phyloP scores from a whole-genome alignment of 768 basidiomycete genomes.

The Psilocybe subaeruginosa region DNA sequence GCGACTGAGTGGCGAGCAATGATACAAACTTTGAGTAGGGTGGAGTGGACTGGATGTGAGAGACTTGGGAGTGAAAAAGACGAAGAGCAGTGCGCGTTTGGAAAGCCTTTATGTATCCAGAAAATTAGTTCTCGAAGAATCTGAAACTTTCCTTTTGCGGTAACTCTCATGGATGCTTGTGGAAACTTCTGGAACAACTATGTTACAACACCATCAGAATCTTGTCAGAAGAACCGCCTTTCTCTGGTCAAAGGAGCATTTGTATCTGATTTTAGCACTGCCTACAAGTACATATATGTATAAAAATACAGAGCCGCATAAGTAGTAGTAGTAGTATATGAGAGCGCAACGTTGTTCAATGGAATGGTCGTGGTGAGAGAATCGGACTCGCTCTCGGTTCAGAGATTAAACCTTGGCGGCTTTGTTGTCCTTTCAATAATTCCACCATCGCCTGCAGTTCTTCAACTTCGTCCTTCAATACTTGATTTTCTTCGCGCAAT shows the following conservation, averaged over 20 bases:
- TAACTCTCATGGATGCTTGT: slow-evolving; percentile 27
- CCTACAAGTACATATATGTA: not conserved
- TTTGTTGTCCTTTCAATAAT: slow-evolving; percentile 58
- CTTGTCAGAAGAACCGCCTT: not conserved
- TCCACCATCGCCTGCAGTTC: slow-evolving; percentile 77
- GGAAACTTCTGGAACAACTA: slow-evolving; percentile 47
- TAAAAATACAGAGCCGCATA: not conserved
- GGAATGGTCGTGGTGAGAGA: slow-evolving; percentile 18
- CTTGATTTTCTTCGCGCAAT: slow-evolving; percentile 59
- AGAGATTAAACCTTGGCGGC: slow-evolving; percentile 42
- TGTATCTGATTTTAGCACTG: not conserved
- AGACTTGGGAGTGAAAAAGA: slow-evolving; percentile 26
- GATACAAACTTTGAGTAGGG: slow-evolving; percentile 23
- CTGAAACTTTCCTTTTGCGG: slow-evolving; percentile 49
- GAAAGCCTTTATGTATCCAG: slow-evolving; percentile 37
- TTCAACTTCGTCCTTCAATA: slow-evolving; percentile 47
- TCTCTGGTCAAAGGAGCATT: not conserved
- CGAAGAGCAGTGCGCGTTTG: slow-evolving; percentile 25
- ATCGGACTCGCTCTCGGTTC: slow-evolving; percentile 49
- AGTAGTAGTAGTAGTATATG: not conserved
- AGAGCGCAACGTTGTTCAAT: not conserved
- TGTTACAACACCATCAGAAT: slow-evolving; percentile 13
- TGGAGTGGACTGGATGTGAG: slow-evolving; percentile 20
- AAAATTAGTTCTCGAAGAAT: slow-evolving; percentile 53
- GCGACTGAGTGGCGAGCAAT: not conserved